Evolutionary conservation across 371 early-diverging fungal species (phyloP), one percentile per base, ranked within the genome.

Genomic region (Mucor irregularis): DNA sequence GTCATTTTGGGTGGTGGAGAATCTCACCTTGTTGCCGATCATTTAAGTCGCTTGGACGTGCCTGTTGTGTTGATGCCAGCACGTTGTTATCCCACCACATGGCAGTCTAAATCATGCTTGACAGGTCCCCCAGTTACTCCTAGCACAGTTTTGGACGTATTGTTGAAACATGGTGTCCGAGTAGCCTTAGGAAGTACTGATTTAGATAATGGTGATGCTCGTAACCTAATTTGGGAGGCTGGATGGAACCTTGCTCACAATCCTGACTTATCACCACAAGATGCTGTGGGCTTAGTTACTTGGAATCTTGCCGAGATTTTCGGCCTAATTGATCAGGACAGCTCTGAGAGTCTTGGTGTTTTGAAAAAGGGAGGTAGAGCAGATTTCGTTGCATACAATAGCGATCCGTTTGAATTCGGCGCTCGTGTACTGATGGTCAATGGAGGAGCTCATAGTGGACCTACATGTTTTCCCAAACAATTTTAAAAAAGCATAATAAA

Each of bases 151-250:
- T 49, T 84, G 24, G 82, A 87, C 42, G 62, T 85, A 16, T 63
- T 93, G 22, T 49, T 78, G 24, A 58, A 72, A 14, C 76, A 81
- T 17, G 80, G 83, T 21, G 91, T 93, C 24, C 65, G 68, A 28
- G 84, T 90, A 2, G 86, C 74, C 11, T 49, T 90, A 24, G 80
- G 86, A 6, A 79, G 80, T 10, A 69, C 76, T 5, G 78, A 78
- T 51, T 66, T 61, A 9, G 82, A 86, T 49, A 78, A 86, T 35
- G 82, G 85, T 17, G 78, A 79, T 63, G 85, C 79, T 4, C 83
- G 90, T 53, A 81, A 84, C 30, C 60, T 92, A 60, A 77, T 86
- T 16, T 91, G 87, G 85, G 90, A 88, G 57, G 91, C 93, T 43
- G 90, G 82, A 52, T 61, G 71, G 74, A 60, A 77, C 69, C 50